Base-by-base conservation (phyloP, 176 grass and related monocot species). In the Oryza meridionalis region DNA sequence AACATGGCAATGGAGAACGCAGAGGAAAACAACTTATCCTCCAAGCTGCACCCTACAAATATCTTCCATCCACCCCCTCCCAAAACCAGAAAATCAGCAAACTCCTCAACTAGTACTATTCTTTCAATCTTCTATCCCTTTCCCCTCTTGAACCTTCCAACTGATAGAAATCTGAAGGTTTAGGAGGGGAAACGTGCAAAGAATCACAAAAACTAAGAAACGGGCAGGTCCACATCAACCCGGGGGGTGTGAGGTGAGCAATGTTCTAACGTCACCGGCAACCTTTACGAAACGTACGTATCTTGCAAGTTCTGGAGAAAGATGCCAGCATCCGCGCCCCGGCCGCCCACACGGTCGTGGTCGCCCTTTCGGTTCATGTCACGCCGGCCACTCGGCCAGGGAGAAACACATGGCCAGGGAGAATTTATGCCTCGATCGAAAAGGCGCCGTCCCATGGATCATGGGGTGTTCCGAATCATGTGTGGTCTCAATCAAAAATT, bases 251-350 rank as follows among this genome's bases (percentile, higher is more conserved):
- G 84, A 86, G 73, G 78, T 78, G 46, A 42, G 74, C 17, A 73
- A 76, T 73, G 66, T 16, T 67, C 26, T 11, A 53, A 82, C 78
- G 83, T 73, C 72, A 73, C 21, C 31, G 66, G 24, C 70, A 47
- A 51, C 83, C 67, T 61, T 86, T 61, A 82, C 59, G 83, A 68
- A 78, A 82, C 88, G 83, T 90, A 77, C 78, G 88, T 90, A 82
- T 82, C 84, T 77, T 67, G 66, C 67, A 67, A 63, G 73, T 46
- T 76, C 69, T 37, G 83, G 84, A 90, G 62, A 90, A 90, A 86
- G 84, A 86, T 78, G 78, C 88, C 16, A 58, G 73, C 84, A 74
- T 90, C 83, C 73, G 2, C 29, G 29, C 26, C 50, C 25, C 49
- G 50, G 71, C 84, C 59, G 46, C 73, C 88, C 75, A 81, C 62